Percentiles rank a stretch among this genome's conserved stretches.
phyloP scores from a whole-genome alignment of 78 protist genomes.

The slime mould (Dictyostelium discoideum) region DNA sequence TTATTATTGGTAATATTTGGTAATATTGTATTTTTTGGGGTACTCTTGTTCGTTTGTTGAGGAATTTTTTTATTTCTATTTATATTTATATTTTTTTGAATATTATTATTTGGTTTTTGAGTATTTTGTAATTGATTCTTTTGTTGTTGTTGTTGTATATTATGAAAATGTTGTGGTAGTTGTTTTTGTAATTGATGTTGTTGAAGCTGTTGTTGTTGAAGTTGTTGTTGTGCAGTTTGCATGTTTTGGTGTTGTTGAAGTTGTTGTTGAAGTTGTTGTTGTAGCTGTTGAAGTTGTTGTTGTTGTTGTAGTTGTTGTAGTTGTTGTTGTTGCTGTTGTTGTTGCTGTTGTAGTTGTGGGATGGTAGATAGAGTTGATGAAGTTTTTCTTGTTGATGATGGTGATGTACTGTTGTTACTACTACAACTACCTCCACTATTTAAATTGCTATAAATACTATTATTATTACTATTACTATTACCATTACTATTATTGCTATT shows the following conservation, averaged over 20 bases:
- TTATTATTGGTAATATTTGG: not conserved
- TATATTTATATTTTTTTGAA: not conserved
- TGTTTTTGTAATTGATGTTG: not conserved
- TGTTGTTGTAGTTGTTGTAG: not conserved
- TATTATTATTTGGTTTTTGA: not conserved
- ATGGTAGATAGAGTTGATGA: not conserved
- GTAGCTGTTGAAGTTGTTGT: not conserved
- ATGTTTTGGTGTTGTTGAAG: not conserved
- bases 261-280: constrained; percentile 5
- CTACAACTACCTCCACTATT: constrained; percentile 12
- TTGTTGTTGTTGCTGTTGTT: not conserved
- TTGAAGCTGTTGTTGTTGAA: not conserved
- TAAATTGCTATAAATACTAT: not conserved
- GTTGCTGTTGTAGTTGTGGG: not conserved
- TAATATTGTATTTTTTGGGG: not conserved
- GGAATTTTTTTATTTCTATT: not conserved
- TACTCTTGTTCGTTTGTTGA: not conserved
- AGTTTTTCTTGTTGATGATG: not conserved
- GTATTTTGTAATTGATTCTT: not conserved
- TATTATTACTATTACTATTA: not conserved
- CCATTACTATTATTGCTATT: too few species aligned
- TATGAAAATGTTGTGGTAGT: not conserved
- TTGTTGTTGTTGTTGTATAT: not conserved
- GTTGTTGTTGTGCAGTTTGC: not conserved
- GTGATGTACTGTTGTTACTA: constrained; percentile 12